phyloP scores from a whole-genome alignment of 495 filamentous ascomycete species.

The Cenococcum geophilum region DNA sequence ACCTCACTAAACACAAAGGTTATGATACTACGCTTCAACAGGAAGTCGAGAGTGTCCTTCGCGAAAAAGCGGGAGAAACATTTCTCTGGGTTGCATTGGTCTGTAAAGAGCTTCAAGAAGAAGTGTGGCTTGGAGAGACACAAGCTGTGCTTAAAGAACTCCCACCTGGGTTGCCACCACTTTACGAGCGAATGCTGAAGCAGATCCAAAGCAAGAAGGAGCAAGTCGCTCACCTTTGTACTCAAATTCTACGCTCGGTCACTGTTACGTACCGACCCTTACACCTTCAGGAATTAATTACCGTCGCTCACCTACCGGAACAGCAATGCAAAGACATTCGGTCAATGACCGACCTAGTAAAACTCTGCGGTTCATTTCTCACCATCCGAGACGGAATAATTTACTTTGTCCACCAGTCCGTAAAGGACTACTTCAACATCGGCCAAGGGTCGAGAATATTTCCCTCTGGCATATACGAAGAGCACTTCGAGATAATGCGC shows the following conservation, averaged over 20 bases:
- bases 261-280: not conserved
- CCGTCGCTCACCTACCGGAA: not conserved
- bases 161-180: not conserved
- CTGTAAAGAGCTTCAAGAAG: slow-evolving; percentile 4
- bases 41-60: slow-evolving; percentile 1
- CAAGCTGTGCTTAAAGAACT: not conserved
- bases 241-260: not conserved
- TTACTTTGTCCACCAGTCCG: not conserved
- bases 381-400: not conserved
- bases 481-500: not conserved
- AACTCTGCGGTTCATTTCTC: not conserved
- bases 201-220: not conserved
- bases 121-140: not conserved
- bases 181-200: not conserved
- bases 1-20: not conserved
- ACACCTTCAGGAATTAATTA: not conserved
- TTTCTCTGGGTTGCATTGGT: not conserved
- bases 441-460: not conserved
- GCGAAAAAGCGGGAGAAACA: slow-evolving; percentile 8
- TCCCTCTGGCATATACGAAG: not conserved
- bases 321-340: not conserved
- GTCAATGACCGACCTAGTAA: not conserved
- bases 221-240: not conserved
- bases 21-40: slow-evolving; percentile 1
- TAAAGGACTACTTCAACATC: not conserved